These are phyloP conservation scores for Hypoxylon cercidicola DNA, from an alignment of 495 filamentous ascomycete species.

Conservation along the genomic window DNA sequence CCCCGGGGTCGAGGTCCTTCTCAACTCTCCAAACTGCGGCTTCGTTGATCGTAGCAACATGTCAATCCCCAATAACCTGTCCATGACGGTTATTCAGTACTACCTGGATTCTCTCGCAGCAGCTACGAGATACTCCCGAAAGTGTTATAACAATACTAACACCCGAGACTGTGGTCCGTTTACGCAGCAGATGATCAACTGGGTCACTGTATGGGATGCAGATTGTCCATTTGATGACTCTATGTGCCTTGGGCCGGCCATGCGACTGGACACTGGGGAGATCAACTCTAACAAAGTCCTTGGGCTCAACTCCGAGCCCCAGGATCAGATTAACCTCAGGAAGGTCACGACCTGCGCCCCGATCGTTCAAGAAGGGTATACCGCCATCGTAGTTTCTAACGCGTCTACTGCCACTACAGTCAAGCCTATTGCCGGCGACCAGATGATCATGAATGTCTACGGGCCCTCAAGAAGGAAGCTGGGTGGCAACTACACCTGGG, in stretches of 20 bases:
- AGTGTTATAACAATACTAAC: slow-evolving; percentile 9
- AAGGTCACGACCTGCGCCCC: slow-evolving; percentile 18
- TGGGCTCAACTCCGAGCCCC: slow-evolving; percentile 1
- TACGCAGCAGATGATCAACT: neutral
- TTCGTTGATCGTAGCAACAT: neutral
- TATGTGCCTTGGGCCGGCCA: slow-evolving; percentile 11
- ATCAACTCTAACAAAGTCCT: slow-evolving; percentile 12
- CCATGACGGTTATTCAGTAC: neutral
- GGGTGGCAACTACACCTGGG: neutral
- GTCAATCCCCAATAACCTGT: neutral
- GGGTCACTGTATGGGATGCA: slow-evolving; percentile 1
- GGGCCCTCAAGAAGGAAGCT: neutral
- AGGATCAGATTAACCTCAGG: slow-evolving; percentile 6
- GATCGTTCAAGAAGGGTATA: slow-evolving; percentile 3
- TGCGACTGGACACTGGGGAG: neutral
- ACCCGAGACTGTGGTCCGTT: slow-evolving; percentile 3
- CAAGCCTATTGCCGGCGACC: neutral
- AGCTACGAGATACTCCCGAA: neutral
- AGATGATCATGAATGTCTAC: slow-evolving; percentile 1
- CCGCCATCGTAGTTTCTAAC: neutral
- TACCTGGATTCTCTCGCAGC: neutral
- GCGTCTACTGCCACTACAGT: neutral
- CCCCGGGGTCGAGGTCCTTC: neutral
- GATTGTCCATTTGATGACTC: slow-evolving; percentile 8
- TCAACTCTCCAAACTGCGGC: slow-evolving; percentile 11